These are phyloP conservation scores for Hawksworthiomyces lignivorus DNA, from an alignment of 2,329 filamentous ascomycete species.

Conservation along the genomic window DNA sequence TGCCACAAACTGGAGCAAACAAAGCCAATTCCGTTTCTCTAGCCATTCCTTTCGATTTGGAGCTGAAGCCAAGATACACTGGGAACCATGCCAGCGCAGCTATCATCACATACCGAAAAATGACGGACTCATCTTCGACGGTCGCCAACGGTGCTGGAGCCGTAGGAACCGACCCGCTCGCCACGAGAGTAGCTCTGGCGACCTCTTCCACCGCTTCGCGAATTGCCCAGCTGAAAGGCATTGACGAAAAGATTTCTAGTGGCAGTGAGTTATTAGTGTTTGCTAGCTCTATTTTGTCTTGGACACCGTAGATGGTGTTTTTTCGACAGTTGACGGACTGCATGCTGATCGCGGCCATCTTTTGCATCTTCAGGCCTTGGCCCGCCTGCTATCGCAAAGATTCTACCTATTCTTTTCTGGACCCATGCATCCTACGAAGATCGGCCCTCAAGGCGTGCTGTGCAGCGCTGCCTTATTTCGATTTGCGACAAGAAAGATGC, in stretches of 20 bases:
- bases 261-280: constrained; percentile 41
- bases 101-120: constrained; percentile 31
- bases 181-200: constrained; percentile 34
- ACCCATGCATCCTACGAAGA: constrained; percentile 86
- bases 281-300: neutral
- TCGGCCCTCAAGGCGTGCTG: constrained; percentile 72
- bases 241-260: constrained; percentile 50
- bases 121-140: constrained; percentile 42
- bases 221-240: constrained; percentile 43
- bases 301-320: neutral
- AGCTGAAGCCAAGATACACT: constrained; percentile 2
- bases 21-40: constrained; percentile 8
- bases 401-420: constrained; percentile 71
- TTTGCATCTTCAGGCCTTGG: constrained; percentile 33
- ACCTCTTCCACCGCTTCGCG: constrained; percentile 56
- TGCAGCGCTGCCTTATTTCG: constrained; percentile 68
- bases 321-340: neutral
- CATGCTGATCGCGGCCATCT: no score
- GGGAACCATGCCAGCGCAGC: no score
- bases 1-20: constrained; percentile 9
- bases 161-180: constrained; percentile 11
- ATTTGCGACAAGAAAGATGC: constrained; percentile 50
- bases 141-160: constrained; percentile 20
- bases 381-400: constrained; percentile 38
- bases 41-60: neutral